phyloP scores from a whole-genome alignment of 176 grass and related monocot species.

The Puya raimondii region DNA sequence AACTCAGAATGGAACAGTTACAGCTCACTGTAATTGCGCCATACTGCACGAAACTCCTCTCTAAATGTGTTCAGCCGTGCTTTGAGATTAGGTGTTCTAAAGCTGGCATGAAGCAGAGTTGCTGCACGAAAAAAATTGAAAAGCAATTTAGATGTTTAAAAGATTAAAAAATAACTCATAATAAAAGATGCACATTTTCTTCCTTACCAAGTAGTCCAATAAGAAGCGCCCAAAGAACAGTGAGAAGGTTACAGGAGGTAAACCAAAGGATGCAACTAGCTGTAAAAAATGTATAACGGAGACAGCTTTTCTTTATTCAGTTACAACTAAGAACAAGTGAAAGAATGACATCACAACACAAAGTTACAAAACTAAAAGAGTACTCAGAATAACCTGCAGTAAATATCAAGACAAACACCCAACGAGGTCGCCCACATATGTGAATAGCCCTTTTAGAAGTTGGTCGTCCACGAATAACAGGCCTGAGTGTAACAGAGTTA shows the following conservation, averaged over 20 bases:
- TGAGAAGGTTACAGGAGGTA: conserved; percentile 77
- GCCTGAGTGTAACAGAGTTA: conserved; percentile 30
- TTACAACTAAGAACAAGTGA: not conserved
- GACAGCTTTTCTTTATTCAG: not conserved
- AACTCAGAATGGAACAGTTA: conserved; percentile 19
- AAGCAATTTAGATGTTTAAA: conserved; percentile 8
- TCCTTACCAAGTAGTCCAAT: conserved; percentile 77
- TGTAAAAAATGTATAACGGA: conserved; percentile 16
- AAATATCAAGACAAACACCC: conserved; percentile 78
- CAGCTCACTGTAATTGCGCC: conserved; percentile 89
- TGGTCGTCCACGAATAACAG: conserved; percentile 83
- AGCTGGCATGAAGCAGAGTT: conserved; percentile 82
- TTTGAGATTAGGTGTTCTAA: conserved; percentile 96
- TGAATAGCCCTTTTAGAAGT: conserved; percentile 87
- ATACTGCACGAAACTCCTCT: conserved; percentile 92
- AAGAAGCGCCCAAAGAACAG: conserved; percentile 80
- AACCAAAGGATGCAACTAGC: conserved; percentile 95
- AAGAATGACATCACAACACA: not conserved
- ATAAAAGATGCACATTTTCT: not conserved
- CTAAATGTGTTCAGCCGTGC: conserved; percentile 95
- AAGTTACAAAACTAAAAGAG: conserved; percentile 3
- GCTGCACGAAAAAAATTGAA: conserved; percentile 33
- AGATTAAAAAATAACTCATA: conserved; percentile 2
- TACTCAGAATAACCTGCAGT: conserved; percentile 49
- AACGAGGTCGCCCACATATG: conserved; percentile 91